Base-by-base conservation (phyloP, 2,329 filamentous ascomycete species). In the Pseudocercospora crystallina region DNA sequence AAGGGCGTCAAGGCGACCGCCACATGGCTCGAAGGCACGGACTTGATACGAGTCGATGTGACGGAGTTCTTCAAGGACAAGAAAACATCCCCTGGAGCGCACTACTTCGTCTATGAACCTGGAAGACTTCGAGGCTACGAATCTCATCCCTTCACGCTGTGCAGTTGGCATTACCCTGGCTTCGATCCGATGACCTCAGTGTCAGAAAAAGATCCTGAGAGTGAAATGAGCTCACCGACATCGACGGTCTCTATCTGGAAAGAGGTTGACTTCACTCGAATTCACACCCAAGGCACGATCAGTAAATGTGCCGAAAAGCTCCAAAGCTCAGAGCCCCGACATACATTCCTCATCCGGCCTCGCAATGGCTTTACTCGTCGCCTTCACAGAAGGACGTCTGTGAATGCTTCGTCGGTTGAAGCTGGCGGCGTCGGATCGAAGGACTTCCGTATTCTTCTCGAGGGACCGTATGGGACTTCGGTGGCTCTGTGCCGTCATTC, bases 81-180 rank as follows among this genome's bases (percentile, higher is more conserved):
- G 5, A 62, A 60, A 9, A 12, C 15, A 2, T 15, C 43, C 8
- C 69, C 73, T 1, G 77, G 77, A 9, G 68, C 73, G 7, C 77
- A 77, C 57, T 80, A 77, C 57, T 79, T 74, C 51, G 61, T 80
- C 10, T 77, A 79, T 45, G 70, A 73, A 42, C 71, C 75, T 0
- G 64, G 73, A 5, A 66, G 69, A 13, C 63, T 73, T 12, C 66
- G 67, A 5, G 69, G 74, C 2, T 80, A 73, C 66, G 73, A 80
- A 50, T 79, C 70, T 44, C 78, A 80, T 54, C 78, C 77, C 0
- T 80, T 80, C 57, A 76, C 73, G 0, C 58, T 76, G 3, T 73
- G 69, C 35, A 53, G 54, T 1, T 70, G 49, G 57, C 41, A 36
- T 11, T 32, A n/a, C 32, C n/a, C n/a, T n/a, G n/a, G n/a, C n/a